These are phyloP conservation scores for Candida gigantensis DNA, from an alignment of 1,139 yeast species.

Conservation along the genomic window DNA sequence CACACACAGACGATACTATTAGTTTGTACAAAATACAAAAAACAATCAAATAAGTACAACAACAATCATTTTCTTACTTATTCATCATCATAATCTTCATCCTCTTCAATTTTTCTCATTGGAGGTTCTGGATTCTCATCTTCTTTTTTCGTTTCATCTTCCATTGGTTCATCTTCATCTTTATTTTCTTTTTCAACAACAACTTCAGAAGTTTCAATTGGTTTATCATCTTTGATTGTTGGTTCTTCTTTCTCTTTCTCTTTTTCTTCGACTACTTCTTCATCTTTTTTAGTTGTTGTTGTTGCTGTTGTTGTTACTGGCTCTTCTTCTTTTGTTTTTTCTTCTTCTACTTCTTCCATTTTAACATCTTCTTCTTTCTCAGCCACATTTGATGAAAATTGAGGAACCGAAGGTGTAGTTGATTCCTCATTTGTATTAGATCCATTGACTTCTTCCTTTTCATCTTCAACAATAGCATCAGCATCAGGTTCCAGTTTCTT, in stretches of 20 bases:
- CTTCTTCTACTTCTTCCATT: conserved; percentile 20
- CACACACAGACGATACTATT: conserved; percentile 6
- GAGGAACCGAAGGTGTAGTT: conserved; percentile 17
- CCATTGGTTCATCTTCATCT: conserved; percentile 43
- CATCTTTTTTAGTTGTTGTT: neutral
- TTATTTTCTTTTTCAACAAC: conserved; percentile 22
- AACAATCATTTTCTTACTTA: conserved; percentile 17
- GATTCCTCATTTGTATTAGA: neutral
- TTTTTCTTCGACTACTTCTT: too few relatives aligned
- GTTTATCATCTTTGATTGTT: conserved; percentile 8
- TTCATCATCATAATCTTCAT: conserved; percentile 80
- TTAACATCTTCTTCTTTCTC: conserved; percentile 20
- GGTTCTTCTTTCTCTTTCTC: conserved; percentile 9
- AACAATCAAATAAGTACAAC: conserved; percentile 1
- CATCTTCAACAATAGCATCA: too few relatives aligned
- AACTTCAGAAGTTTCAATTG: too few relatives aligned
- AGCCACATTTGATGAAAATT: conserved; percentile 25
- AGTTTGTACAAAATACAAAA: neutral
- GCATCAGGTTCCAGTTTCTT: too few relatives aligned
- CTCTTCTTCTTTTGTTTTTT: conserved; percentile 8
- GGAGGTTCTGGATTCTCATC: conserved; percentile 57
- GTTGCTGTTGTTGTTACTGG: neutral
- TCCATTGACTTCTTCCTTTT: conserved; percentile 4
- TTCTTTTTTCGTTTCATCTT: conserved; percentile 27
- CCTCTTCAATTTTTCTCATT: conserved; percentile 77